Conservation (phyloP, 352 stramenopile genomes). For the Pythium monospermum region DNA sequence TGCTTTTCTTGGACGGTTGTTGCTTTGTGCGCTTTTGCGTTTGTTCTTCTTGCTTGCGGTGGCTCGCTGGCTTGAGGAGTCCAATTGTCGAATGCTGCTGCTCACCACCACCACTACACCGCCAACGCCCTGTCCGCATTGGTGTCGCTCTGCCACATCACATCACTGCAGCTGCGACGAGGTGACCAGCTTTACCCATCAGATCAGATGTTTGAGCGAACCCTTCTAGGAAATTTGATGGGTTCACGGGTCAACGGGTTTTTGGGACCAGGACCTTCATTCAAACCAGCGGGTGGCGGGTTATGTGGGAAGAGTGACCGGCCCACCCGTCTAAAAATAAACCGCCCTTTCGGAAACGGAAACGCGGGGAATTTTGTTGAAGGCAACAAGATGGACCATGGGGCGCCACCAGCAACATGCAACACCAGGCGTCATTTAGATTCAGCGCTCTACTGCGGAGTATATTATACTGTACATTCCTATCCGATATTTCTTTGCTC, state of each 20-base stretch:
- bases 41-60: background rate
- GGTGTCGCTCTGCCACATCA: background rate
- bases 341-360: too few species aligned
- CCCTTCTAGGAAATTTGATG: conserved; percentile 1
- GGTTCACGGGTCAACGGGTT: background rate
- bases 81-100: background rate
- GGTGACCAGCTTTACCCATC: conserved; percentile 6
- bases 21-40: background rate
- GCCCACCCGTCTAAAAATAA: too few species aligned
- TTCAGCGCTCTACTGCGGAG: background rate
- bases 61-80: background rate
- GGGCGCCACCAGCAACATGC: background rate
- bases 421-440: background rate
- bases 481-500: background rate
- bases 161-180: conserved; percentile 18
- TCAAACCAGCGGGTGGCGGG: too few species aligned
- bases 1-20: background rate
- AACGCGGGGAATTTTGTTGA: background rate
- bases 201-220: conserved; percentile 2
- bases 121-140: conserved; percentile 1
- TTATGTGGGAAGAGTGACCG: too few species aligned
- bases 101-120: background rate
- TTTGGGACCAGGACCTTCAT: too few species aligned
- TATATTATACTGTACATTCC: background rate
- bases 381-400: background rate